These are phyloP conservation scores for Wickerhamomyces sydowiorum DNA, from an alignment of 805 yeast species.

Conservation along the genomic window DNA sequence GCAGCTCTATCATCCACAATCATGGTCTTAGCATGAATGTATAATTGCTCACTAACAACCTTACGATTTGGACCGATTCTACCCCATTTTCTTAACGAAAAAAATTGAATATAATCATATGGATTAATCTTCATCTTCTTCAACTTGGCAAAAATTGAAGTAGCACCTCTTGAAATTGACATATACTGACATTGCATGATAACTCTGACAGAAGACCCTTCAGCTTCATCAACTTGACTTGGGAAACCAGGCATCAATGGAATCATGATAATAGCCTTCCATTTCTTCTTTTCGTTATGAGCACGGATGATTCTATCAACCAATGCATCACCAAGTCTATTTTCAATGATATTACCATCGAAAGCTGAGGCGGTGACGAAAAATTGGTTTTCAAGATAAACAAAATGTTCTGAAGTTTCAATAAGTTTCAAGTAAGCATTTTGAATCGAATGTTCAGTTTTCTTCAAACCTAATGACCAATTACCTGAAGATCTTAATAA, in stretches of 20 bases:
- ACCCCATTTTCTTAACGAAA: slow-evolving; percentile 93
- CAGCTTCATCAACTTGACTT: slow-evolving; percentile 86
- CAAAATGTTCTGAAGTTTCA: slow-evolving; percentile 87
- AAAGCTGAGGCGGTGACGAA: slow-evolving; percentile 85
- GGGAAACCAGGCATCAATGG: slow-evolving; percentile 98
- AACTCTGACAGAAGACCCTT: slow-evolving; percentile 90
- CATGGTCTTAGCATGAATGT: slow-evolving; percentile 89
- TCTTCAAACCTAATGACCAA: slow-evolving; percentile 89
- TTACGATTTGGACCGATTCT: slow-evolving; percentile 70
- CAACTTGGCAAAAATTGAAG: slow-evolving; percentile 81
- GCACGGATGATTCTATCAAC: slow-evolving; percentile 96
- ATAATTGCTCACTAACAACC: slow-evolving; percentile 83
- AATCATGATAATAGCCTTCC: slow-evolving; percentile 90
- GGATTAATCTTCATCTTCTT: slow-evolving; percentile 80
- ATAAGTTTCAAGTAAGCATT: slow-evolving; percentile 87
- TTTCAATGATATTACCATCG: slow-evolving; percentile 78
- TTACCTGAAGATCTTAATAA: slow-evolving; percentile 80
- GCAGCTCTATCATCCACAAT: slow-evolving; percentile 92
- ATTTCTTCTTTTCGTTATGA: slow-evolving; percentile 61
- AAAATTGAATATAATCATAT: slow-evolving; percentile 86
- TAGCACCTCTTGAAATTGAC: slow-evolving; percentile 85
- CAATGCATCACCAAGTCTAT: slow-evolving; percentile 91
- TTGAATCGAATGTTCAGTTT: slow-evolving; percentile 85
- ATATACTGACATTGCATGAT: slow-evolving; percentile 95
- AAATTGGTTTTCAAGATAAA: slow-evolving; percentile 94